These are phyloP conservation scores for Geotrichum cucujoidarum DNA, from an alignment of 1,139 yeast species.

Conservation along the genomic window DNA sequence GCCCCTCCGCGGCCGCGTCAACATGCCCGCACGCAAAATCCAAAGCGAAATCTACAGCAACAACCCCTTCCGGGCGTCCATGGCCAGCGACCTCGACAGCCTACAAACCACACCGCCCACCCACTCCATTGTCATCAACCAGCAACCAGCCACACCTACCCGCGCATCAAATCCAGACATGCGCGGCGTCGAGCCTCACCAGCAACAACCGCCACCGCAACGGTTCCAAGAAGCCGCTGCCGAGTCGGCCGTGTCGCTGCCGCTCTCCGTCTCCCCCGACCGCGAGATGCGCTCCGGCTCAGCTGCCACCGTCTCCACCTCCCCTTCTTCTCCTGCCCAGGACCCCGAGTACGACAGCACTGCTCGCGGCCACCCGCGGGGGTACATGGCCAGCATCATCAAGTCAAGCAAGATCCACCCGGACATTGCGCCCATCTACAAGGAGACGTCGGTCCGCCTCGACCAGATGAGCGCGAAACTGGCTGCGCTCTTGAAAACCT, in stretches of 20 bases:
- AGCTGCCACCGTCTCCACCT: conserved; percentile 5
- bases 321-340: conserved; percentile 5
- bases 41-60: conserved; percentile 9
- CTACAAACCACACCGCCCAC: not conserved
- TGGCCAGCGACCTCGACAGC: conserved; percentile 1
- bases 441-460: conserved; percentile 31
- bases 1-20: not conserved
- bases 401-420: conserved; percentile 28
- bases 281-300: conserved; percentile 6
- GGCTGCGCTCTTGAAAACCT: conserved; percentile 10
- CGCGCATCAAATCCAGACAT: not conserved
- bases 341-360: not conserved
- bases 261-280: conserved; percentile 1
- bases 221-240: not conserved
- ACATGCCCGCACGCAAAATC: not conserved
- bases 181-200: not conserved
- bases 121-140: no score
- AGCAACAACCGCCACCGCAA: not conserved
- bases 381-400: not conserved
- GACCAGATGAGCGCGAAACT: conserved; percentile 25
- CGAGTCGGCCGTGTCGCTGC: not conserved
- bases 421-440: conserved; percentile 32
- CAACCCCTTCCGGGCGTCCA: conserved; percentile 8
- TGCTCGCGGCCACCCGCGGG: not conserved
- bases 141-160: not conserved